Base-by-base conservation (phyloP, 164 flowering plant genomes). In the Aristolochia fimbriata region DNA sequence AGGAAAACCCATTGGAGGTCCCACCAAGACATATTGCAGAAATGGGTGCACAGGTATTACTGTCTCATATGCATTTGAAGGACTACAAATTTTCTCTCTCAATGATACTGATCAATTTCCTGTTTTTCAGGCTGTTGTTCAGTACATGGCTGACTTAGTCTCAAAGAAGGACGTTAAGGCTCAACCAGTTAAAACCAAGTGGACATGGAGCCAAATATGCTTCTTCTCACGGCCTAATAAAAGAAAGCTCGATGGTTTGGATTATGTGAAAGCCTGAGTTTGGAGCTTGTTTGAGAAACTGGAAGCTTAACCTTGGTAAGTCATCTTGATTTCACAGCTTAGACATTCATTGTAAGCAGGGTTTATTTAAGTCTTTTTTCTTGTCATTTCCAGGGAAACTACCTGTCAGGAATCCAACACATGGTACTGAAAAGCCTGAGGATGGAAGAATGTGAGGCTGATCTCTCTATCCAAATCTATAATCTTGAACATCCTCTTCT, bases 1-100 rank as follows among this genome's bases (percentile, higher is more conserved):
- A 88, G 47, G 81, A 81, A 73, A 91, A 84, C 75, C 97, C 97
- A 45, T 62, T 91, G 59, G 85, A 83, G 72, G 79, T 81, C 23
- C 96, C 96, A 17, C 96, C 97, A 7, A 73, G 86, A 68, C 63
- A 78, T 58, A 68, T 88, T 15, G 79, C 76, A 63, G 85, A 83
- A 59, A 74, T 57, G 77, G 97, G 94, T 41, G 89, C 97, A 27
- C 85, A 87, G 93, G 97, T 89, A 71, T 47, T 55, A 49, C 51
- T 11, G 50, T 15, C n/a, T 16, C 16, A 7, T 58, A 13, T 14
- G 45, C 17, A 11, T 24, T 54, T 54, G 31, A 27, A 15, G 57
- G 27, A 6, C 11, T 58, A 20, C 11, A 43, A 45, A 14, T n/a
- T 58, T 25, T 21, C 19, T 16, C 43, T 59, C 41, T 23, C n/a